Base-by-base conservation (phyloP, 495 filamentous ascomycete species). In the Viridothelium virens region DNA sequence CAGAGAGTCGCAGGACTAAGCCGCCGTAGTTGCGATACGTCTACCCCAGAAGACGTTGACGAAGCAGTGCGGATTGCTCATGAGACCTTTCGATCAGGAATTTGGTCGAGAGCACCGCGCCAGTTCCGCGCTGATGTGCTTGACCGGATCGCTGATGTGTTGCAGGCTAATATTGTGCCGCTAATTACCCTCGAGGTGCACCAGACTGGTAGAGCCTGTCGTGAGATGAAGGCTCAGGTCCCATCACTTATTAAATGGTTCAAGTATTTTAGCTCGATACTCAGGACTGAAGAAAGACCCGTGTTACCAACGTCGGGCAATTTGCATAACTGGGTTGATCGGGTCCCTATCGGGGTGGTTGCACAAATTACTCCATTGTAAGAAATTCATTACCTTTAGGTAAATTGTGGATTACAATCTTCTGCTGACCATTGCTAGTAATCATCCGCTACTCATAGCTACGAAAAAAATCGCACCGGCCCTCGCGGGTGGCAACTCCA, bases 341-440 rank as follows among this genome's bases (percentile, higher is more conserved):
- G 85, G 18, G 74, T 79, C 4, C 85, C 86, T 0, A 73, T 89
- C 0, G 86, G 86, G 34, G 85, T 88, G 0, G 84, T 87, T 0
- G 84, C 79, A 2, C 83, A 83, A 64, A 86, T 89, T 65, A 87
- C 84, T 0, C 86, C 86, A 9, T 89, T 85, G 75, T 88, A 88
- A 25, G 25, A 25, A 25, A 9, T 75, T 87, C 18, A 86, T 87
- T 65, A 82, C 84, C n/a, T 81, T 81, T 36, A 86, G 16, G 25
- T 18, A 5, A 84, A 14, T 53, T 53, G 48, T 25, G 12, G 5
- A n/a, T 53, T 18, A 16, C 5, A 5, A 5, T 14, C 18, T n/a
- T 16, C 48, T 53, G 18, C 1, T 53, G 48, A 59, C 6, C 33
- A 59, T 14, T 36, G 14, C 7, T 36, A 59, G 53, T 62, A 67